Evolutionary conservation across 1,284 basidiomycete species (phyloP).

Genomic region (Cutaneotrichosporon cutaneum): DNA sequence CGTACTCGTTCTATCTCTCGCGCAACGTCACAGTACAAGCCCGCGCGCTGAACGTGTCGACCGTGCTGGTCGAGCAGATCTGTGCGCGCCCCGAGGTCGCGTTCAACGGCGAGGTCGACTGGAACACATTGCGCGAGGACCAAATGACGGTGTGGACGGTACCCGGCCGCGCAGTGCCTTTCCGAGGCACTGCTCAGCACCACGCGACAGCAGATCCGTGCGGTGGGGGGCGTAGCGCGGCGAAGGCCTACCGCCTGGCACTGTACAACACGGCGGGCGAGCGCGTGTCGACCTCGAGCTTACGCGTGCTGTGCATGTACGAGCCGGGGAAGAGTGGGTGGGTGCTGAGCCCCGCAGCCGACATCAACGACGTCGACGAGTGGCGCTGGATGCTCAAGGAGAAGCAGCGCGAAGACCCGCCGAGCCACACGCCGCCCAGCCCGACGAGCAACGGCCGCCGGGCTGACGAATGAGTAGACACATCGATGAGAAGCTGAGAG

Average conservation of each 20-base stretch:
- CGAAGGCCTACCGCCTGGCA: constrained; percentile 41
- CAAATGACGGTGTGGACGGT: constrained; percentile 15
- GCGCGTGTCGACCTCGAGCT: constrained; percentile 30
- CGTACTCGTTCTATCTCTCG: constrained; percentile 38
- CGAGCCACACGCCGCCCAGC: constrained; percentile 1
- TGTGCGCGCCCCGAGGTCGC: constrained; percentile 33
- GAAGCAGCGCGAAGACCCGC: background rate
- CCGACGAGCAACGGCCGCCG: background rate
- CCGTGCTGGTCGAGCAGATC: constrained; percentile 42
- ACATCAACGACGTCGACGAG: constrained; percentile 42
- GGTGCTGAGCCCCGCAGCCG: constrained; percentile 30
- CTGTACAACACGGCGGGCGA: constrained; percentile 32
- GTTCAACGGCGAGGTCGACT: constrained; percentile 13
- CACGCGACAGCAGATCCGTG: constrained; percentile 28
- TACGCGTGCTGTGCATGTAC: constrained; percentile 43
- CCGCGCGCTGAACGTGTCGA: constrained; percentile 22
- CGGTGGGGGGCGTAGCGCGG: constrained; percentile 30
- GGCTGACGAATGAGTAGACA: no score
- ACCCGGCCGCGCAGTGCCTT: constrained; percentile 10
- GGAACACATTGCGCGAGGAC: background rate
- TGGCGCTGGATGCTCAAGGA: constrained; percentile 39
- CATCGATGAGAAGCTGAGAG: no score
- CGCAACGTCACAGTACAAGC: constrained; percentile 15
- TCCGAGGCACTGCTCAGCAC: constrained; percentile 27
- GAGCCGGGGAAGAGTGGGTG: constrained; percentile 36